Evolutionary conservation across 148 eudicot species (phyloP).

Genomic region (Selenicereus undatus): DNA sequence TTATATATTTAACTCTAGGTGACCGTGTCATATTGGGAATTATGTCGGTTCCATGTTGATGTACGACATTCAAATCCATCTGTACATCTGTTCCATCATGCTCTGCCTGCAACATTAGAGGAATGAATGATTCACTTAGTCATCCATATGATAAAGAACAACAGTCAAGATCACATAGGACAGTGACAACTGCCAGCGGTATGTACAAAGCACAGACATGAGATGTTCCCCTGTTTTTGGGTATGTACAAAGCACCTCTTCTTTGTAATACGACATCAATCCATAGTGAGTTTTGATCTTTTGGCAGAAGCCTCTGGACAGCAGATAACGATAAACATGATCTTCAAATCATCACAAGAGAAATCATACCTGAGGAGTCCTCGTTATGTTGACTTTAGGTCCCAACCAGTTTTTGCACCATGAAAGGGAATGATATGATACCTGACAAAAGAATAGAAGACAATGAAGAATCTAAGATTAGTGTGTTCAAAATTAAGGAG

Average conservation of each 20-base stretch:
- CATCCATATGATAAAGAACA: background rate
- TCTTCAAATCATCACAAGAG: background rate
- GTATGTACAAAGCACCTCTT: background rate
- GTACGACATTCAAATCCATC: conserved; percentile 69
- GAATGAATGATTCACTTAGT: background rate
- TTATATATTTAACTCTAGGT: conserved; percentile 80
- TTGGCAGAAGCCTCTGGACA: background rate
- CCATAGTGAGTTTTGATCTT: background rate
- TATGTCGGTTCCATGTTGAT: conserved; percentile 58
- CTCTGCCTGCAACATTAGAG: conserved; percentile 52
- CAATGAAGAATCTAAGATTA: conserved; percentile 10
- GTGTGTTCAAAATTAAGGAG: background rate
- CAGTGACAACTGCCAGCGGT: background rate
- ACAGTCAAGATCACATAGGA: background rate
- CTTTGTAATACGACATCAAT: conserved; percentile 5
- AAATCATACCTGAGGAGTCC: conserved; percentile 84
- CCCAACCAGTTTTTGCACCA: conserved; percentile 99
- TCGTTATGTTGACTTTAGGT: conserved; percentile 82
- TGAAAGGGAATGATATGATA: conserved; percentile 91
- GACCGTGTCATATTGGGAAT: conserved; percentile 86
- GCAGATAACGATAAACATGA: background rate
- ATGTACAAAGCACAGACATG: too few relatives aligned
- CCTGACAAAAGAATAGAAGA: conserved; percentile 41
- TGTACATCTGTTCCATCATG: conserved; percentile 96
- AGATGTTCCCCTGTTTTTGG: too few relatives aligned